Percentiles rank a stretch among this genome's conserved stretches.
Evolutionary conservation across 768 basidiomycete species (phyloP).

Genomic region (Scleroderma bovista): DNA sequence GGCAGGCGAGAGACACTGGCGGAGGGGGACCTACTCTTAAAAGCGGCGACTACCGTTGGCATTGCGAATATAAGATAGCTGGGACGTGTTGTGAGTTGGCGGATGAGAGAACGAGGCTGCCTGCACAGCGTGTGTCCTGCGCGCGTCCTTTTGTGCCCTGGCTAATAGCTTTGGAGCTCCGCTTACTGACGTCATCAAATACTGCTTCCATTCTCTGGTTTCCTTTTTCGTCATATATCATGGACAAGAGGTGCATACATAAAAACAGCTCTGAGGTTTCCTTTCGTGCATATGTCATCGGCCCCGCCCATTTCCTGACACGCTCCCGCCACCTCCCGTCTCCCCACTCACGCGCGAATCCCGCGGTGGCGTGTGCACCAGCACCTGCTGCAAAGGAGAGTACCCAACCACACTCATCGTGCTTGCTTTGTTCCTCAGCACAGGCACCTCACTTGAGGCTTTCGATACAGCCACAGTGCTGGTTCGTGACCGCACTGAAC

Average conservation of each 20-base stretch:
- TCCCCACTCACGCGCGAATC: conserved; percentile 38
- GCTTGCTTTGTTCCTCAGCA: conserved; percentile 49
- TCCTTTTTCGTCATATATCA: conserved; percentile 8
- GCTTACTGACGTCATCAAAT: conserved; percentile 29
- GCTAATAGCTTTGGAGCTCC: conserved; percentile 27
- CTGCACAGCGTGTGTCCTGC: conserved; percentile 6
- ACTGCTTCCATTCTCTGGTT: conserved; percentile 1
- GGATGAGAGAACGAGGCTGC: conserved; percentile 1
- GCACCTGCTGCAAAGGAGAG: conserved; percentile 70
- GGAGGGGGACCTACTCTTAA: conserved; percentile 62
- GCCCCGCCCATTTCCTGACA: conserved; percentile 4
- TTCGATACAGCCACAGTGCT: conserved; percentile 43
- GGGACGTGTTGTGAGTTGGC: not conserved
- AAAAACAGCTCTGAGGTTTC: not conserved
- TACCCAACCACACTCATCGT: conserved; percentile 59
- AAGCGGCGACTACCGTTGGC: conserved; percentile 78
- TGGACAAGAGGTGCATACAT: not conserved
- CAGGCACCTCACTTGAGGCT: conserved; percentile 39
- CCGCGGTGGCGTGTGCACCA: conserved; percentile 61
- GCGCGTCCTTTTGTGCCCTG: conserved; percentile 27
- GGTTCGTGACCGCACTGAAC: conserved; percentile 20
- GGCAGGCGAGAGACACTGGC: conserved; percentile 14
- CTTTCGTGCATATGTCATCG: conserved; percentile 3
- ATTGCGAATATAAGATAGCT: conserved; percentile 28
- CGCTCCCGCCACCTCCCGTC: conserved; percentile 21